Evolutionary conservation across 257 asterid genomes (phyloP), one percentile per base, ranked within the genome.

Genomic region (Gentiana straminea): DNA sequence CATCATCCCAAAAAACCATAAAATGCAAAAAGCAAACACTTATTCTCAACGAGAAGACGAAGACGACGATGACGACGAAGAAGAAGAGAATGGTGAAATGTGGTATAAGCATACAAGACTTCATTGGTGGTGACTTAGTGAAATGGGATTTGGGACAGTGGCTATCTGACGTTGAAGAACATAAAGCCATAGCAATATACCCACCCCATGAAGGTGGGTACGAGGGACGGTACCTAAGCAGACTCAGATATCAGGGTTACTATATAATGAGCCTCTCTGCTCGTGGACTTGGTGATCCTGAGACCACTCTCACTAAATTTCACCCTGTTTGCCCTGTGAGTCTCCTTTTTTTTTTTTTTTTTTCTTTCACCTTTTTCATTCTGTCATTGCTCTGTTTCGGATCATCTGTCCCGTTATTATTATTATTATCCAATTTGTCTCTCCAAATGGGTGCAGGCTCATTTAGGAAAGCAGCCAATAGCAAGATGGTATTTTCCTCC

Each of bases 401-500:
- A 1, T 44, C 24, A 24, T 24, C 24, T 24, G 24, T 8, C 45
- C 45, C 8, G 46, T 4, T 41, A 41, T 41, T 41, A 7, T 41
- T 41, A 41, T 41, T 41, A 41, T 39, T 39, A 39, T 39, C 46
- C 9, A 41, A 24, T 24, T 24, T 24, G 24, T 24, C 24, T 24
- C 24, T 24, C 24, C 24, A 24, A 15, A 32, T 47, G 3, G 24
- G 32, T 70, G 67, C 74, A 88, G 97, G 77, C 97, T 64, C 94
- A 88, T 51, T 48, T 88, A 1, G 97, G 97, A 36, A 88, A 88
- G 83, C 95, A 83, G 49, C 97, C 95, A 10, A 88, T 88, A 53
- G 94, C 95, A 2, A 79, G 97, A 67, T 88, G 95, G 97, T 85
- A 85, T 72, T 85, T 79, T 54, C 95, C 97, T 13, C 97, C 97